Percentiles rank a stretch among this genome's conserved stretches.
Evolutionary conservation across 2,329 filamentous ascomycete species (phyloP).

Genomic region (Diaporthe batatas): DNA sequence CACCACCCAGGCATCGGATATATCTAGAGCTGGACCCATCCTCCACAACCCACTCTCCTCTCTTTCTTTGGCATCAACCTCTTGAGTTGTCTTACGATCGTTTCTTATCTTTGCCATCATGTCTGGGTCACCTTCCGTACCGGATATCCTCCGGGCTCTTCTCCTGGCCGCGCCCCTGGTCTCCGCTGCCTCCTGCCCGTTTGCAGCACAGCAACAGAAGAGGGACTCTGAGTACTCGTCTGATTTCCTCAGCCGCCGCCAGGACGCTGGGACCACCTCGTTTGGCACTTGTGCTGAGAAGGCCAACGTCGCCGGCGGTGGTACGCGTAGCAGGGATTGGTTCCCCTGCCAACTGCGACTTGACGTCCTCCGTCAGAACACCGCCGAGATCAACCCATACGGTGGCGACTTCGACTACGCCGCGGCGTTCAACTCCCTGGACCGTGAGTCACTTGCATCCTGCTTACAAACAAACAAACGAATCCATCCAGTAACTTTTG

Average conservation of each 20-base stretch:
- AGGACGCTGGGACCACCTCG: constrained; percentile 5
- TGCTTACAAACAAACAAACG: neutral
- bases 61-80: constrained; percentile 6
- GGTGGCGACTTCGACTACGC: constrained; percentile 76
- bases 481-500: neutral
- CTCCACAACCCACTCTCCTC: neutral
- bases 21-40: constrained; percentile 6
- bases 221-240: neutral
- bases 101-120: constrained; percentile 1
- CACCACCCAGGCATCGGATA: neutral
- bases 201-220: constrained; percentile 30
- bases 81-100: constrained; percentile 22
- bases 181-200: constrained; percentile 39
- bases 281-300: constrained; percentile 42
- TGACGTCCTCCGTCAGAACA: constrained; percentile 78
- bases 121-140: constrained; percentile 13
- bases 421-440: constrained; percentile 76
- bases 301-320: constrained; percentile 66
- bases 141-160: constrained; percentile 36
- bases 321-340: constrained; percentile 76
- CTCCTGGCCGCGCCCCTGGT: constrained; percentile 36
- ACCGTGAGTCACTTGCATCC: constrained; percentile 55
- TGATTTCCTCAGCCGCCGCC: constrained; percentile 9
- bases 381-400: constrained; percentile 70
- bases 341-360: constrained; percentile 77